These are phyloP conservation scores for Whalleya microplaca DNA, from an alignment of 2,329 filamentous ascomycete genomes.

Conservation along the genomic window DNA sequence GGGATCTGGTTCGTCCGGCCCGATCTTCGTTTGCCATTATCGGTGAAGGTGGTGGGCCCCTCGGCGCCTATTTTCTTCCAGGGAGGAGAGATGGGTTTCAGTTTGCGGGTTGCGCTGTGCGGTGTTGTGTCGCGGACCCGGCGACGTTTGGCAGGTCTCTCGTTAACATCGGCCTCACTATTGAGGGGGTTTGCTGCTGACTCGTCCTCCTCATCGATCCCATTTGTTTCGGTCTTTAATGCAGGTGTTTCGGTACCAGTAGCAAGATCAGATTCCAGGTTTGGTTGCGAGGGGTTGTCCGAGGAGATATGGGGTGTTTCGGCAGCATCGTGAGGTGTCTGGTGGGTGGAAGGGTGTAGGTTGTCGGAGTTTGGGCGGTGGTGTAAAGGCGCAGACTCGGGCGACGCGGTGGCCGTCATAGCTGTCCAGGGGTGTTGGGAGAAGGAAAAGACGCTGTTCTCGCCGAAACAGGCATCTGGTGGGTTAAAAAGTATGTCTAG, in stretches of 20 bases:
- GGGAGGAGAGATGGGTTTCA: slow-evolving; percentile 74
- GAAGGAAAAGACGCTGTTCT: slow-evolving; percentile 55
- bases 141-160: slow-evolving; percentile 67
- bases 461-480: slow-evolving; percentile 62
- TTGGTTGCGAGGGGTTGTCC: slow-evolving; percentile 19
- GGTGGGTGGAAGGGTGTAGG: slow-evolving; percentile 25
- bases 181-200: slow-evolving; percentile 34
- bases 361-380: slow-evolving; percentile 22
- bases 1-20: slow-evolving; percentile 64
- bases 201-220: slow-evolving; percentile 11
- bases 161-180: slow-evolving; percentile 42
- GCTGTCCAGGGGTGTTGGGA: slow-evolving; percentile 47
- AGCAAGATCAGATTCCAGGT: slow-evolving; percentile 24
- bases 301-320: slow-evolving; percentile 1
- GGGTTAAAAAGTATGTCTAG: slow-evolving; percentile 59
- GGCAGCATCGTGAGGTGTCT: slow-evolving; percentile 27
- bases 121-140: slow-evolving; percentile 57
- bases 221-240: slow-evolving; percentile 21
- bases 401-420: slow-evolving; percentile 66
- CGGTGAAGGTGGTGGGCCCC: slow-evolving; percentile 83
- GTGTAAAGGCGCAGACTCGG: slow-evolving; percentile 49
- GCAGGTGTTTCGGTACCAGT: slow-evolving; percentile 4
- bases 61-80: slow-evolving; percentile 89
- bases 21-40: slow-evolving; percentile 71
- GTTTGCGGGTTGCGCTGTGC: slow-evolving; percentile 37